A percentile compares a stretch with the other conserved stretches of the same genome.
These are phyloP conservation scores for Galeopsis tetrahit DNA, from an alignment of 257 asterid species.

Conservation along the genomic window DNA sequence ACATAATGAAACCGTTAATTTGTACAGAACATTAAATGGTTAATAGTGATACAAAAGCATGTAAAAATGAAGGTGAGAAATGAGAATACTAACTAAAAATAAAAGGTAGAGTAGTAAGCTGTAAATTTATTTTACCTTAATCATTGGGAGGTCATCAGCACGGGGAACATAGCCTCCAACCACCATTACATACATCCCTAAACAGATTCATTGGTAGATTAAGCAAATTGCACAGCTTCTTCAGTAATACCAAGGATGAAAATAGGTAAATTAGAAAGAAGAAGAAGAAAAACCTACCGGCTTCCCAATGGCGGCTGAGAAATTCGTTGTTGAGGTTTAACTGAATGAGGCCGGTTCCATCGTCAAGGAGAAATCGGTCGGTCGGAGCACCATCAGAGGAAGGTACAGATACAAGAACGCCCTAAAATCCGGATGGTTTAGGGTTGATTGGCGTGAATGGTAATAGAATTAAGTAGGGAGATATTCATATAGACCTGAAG, in stretches of 20 bases:
- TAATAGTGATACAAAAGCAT: background rate
- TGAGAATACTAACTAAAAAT: too few species aligned
- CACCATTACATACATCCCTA: conserved; percentile 92
- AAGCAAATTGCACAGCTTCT: background rate
- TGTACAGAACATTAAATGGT: conserved; percentile 10
- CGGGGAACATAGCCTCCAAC: conserved; percentile 65
- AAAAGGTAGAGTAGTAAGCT: background rate
- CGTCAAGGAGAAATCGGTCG: conserved; percentile 62
- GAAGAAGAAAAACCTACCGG: conserved; percentile 48
- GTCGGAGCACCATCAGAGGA: conserved; percentile 32
- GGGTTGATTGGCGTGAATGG: conserved; percentile 34
- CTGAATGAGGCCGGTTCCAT: conserved; percentile 75
- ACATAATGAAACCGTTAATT: background rate
- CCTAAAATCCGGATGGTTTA: conserved; percentile 49
- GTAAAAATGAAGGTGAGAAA: conserved; percentile 3
- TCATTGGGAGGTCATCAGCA: conserved; percentile 48
- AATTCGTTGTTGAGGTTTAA: conserved; percentile 49
- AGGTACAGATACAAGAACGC: conserved; percentile 63
- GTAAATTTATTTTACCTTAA: conserved; percentile 56
- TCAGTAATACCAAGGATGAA: background rate
- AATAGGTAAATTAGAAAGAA: background rate
- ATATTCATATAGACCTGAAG: conserved; percentile 53
- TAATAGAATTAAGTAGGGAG: background rate
- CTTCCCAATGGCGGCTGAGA: conserved; percentile 52
- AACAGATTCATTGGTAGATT: conserved; percentile 1